Base-by-base conservation (phyloP, 176 grass and related monocot genomes). In the Pontederia paniculata region DNA sequence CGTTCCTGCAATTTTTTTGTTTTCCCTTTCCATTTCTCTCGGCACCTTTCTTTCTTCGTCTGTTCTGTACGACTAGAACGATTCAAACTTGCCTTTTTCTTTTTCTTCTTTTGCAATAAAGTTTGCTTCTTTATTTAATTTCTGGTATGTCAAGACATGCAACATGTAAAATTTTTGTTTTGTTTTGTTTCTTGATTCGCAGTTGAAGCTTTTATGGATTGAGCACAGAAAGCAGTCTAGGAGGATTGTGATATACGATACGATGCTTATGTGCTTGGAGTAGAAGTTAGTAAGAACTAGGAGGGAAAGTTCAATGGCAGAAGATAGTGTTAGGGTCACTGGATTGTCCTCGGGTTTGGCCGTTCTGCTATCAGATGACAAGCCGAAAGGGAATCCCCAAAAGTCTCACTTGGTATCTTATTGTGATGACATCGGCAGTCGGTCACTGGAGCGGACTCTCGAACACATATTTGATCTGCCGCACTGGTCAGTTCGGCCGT, bases 391-490 rank as follows among this genome's bases (percentile, higher is more conserved):
- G 56, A 75, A 54, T 57, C 57, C 72, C 72, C 88, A 94, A 74
- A 94, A 94, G 51, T 80, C 88, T 0, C 79, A 74, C 62, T 76
- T 94, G 69, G 68, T 94, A 25, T 94, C 88, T 9, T 94, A 80
- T 59, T 80, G 82, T 17, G 88, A 83, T 41, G 79, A 86, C 48
- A 94, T 94, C 31, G 71, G 88, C 5, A 69, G 86, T 23, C 82
- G 77, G 68, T 57, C 76, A 15, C 73, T 94, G 17, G 88, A 94
- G 64, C 70, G 73, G 68, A 94, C 88, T 1, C 76, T 94, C 22
- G 88, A 94, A 54, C 76, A 94, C 49, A 77, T 94, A 59, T 79
- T 94, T 28, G 83, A 94, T 70, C 76, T 94, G 4, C 76, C 78
- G 60, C 70, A 86, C 57, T 80, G 83, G 62, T 94, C 83, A 2